Base-by-base conservation (phyloP, 768 basidiomycete genomes). In the Lentinula edodes region DNA sequence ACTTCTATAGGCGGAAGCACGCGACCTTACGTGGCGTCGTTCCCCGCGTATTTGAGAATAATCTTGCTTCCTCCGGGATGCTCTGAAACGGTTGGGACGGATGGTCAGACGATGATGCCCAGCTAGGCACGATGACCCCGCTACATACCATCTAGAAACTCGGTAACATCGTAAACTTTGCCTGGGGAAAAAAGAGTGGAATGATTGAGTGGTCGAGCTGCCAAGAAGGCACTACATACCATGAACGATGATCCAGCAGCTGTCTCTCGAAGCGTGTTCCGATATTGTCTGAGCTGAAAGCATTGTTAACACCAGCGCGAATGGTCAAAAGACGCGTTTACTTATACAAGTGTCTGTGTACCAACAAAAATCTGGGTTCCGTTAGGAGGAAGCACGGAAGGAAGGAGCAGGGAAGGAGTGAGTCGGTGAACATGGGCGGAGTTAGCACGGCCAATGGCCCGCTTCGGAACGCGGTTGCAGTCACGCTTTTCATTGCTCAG, bases 31-130 rank as follows among this genome's bases (percentile, higher is more conserved):
- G 89, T 96, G 32, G 92, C 92, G 70, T 94, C 94, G 69, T 87
- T 90, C 32, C 95, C 95, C 2, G 90, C 93, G 66, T 94, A 92
- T 70, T 91, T 91, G 57, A 95, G 71, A 52, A 95, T 89, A 66
- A 95, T 91, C 69, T 84, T 89, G 68, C 86, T 86, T 8, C 93
- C 94, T 36, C 93, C 91, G 38, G 88, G 88, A 69, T 89, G 88
- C 55, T 89, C 87, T 87, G 46, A 23, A 39, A 50, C 8, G 36
- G 28, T 32, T 67, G 16, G 34, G 12, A 7, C 52, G 20, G 18
- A 28, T 9, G 12, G 23, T 35, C 43, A 42, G 59, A 10, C 55
- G 35, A 1, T 5, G 23, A 36, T 23, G 28, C 32, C 15, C 18
- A 13, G 34, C 35, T 16, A 41, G 15, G 42, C 42, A 4, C 12